Conservation (phyloP, 2,329 filamentous ascomycete genomes). For the Elsinoe arachidis region DNA sequence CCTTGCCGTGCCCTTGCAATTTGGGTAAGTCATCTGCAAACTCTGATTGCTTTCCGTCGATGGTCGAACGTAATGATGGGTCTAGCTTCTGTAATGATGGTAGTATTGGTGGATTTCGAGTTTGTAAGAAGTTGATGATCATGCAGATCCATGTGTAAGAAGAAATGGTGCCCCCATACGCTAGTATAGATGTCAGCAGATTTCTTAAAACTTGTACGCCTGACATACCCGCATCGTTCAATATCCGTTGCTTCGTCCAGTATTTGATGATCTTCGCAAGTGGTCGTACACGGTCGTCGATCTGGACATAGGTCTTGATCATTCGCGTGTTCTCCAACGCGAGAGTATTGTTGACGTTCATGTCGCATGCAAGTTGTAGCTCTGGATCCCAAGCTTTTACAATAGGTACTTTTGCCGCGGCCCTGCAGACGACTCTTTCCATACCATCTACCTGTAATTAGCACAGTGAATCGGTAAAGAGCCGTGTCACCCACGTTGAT, state of each 20-base stretch:
- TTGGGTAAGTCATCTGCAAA: constrained; percentile 82
- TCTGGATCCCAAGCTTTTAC: constrained; percentile 99
- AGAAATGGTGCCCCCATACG: constrained; percentile 85
- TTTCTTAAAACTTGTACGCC: not conserved
- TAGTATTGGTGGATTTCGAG: constrained; percentile 71
- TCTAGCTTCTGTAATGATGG: constrained; percentile 73
- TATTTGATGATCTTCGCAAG: constrained; percentile 96
- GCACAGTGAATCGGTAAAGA: not conserved
- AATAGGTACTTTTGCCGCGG: constrained; percentile 91
- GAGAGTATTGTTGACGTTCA: constrained; percentile 97
- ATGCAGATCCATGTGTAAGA: constrained; percentile 99
- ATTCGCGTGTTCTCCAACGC: constrained; percentile 94
- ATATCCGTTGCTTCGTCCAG: constrained; percentile 85
- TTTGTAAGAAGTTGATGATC: constrained; percentile 92
- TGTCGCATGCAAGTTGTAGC: constrained; percentile 79
- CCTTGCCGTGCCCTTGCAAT: constrained; percentile 62
- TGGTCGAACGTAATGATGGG: constrained; percentile 50
- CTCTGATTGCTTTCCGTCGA: constrained; percentile 59
- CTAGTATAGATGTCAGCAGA: constrained; percentile 37
- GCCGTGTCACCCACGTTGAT: constrained; percentile 57
- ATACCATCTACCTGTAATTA: constrained; percentile 62
- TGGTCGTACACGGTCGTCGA: constrained; percentile 81
- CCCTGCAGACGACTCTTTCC: constrained; percentile 91
- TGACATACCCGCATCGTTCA: constrained; percentile 87
- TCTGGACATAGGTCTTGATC: constrained; percentile 93